A percentile compares a stretch with the other conserved stretches of the same genome.
phyloP scores from a whole-genome alignment of 208 protist genomes.

The Acanthamoeba sp. region DNA sequence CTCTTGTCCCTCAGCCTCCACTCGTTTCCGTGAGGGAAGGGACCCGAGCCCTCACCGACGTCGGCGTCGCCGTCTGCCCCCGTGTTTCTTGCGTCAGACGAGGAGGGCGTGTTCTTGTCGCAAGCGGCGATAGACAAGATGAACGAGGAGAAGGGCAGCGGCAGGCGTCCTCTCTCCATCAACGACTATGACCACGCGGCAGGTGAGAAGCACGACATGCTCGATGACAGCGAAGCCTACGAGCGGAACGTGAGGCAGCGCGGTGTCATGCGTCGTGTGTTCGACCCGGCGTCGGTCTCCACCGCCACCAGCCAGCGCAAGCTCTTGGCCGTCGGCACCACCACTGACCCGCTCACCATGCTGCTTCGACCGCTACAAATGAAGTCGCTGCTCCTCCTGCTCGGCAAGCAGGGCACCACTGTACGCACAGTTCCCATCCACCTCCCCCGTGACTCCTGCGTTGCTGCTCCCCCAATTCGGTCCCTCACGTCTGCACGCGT shows the following conservation, averaged over 20 bases:
- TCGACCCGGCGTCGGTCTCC: background rate
- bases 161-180: background rate
- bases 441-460: too few relatives aligned
- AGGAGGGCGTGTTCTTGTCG: slow-evolving; percentile 29
- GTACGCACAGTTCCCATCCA: background rate
- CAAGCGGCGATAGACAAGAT: slow-evolving; percentile 22
- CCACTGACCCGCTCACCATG: background rate
- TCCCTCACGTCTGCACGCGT: too few relatives aligned
- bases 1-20: background rate
- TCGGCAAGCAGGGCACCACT: background rate
- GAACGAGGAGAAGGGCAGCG: background rate
- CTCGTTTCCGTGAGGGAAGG: too few relatives aligned
- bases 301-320: background rate
- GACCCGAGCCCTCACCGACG: too few relatives aligned
- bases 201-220: background rate
- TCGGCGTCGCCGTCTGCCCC: too few relatives aligned
- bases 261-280: background rate
- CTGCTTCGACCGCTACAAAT: slow-evolving; percentile 13
- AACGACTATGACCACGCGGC: background rate
- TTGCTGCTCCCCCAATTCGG: too few relatives aligned
- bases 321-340: background rate
- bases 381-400: slow-evolving; percentile 11
- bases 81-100: too few relatives aligned
- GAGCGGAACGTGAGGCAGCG: background rate
- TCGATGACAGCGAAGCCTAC: background rate